A percentile compares a stretch with the other conserved stretches of the same genome.
Evolutionary conservation across 2,329 filamentous ascomycete genomes (phyloP).

Genomic region (Sphaerulina populicola): DNA sequence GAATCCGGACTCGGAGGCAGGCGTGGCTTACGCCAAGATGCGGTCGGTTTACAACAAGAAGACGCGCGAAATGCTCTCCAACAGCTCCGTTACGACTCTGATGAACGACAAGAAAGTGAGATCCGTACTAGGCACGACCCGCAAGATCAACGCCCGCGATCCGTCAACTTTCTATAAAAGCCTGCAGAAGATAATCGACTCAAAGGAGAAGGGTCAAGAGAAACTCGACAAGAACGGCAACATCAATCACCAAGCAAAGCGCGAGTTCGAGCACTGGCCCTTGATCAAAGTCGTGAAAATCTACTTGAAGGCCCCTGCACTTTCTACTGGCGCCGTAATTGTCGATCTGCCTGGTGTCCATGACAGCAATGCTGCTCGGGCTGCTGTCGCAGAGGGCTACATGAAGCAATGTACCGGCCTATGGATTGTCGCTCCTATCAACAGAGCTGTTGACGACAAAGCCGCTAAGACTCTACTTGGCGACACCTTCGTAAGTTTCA

Average conservation of each 20-base stretch:
- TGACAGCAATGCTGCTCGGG: constrained; percentile 53
- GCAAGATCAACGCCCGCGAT: constrained; percentile 34
- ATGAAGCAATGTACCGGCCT: constrained; percentile 53
- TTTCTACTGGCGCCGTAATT: constrained; percentile 48
- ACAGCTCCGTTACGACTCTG: constrained; percentile 36
- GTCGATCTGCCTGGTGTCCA: constrained; percentile 54
- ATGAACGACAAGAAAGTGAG: constrained; percentile 36
- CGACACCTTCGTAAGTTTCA: constrained; percentile 38
- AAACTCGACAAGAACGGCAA: constrained; percentile 27
- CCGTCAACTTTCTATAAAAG: constrained; percentile 39
- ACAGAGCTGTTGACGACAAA: constrained; percentile 52
- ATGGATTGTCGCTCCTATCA: constrained; percentile 57
- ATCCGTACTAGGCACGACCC: constrained; percentile 42
- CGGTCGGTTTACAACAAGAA: constrained; percentile 42
- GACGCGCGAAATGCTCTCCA: constrained; percentile 35
- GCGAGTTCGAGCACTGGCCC: constrained; percentile 41
- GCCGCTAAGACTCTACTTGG: constrained; percentile 50
- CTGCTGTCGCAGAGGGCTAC: constrained; percentile 51
- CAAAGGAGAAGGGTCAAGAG: constrained; percentile 42
- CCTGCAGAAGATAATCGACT: constrained; percentile 48
- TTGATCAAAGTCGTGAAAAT: constrained; percentile 49
- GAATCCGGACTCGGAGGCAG: constrained; percentile 42
- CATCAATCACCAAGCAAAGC: constrained; percentile 30
- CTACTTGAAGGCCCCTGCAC: constrained; percentile 43
- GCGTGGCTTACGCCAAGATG: constrained; percentile 46